Conservation (phyloP, 441 rosid genomes). For the Biscutella auriculata region DNA sequence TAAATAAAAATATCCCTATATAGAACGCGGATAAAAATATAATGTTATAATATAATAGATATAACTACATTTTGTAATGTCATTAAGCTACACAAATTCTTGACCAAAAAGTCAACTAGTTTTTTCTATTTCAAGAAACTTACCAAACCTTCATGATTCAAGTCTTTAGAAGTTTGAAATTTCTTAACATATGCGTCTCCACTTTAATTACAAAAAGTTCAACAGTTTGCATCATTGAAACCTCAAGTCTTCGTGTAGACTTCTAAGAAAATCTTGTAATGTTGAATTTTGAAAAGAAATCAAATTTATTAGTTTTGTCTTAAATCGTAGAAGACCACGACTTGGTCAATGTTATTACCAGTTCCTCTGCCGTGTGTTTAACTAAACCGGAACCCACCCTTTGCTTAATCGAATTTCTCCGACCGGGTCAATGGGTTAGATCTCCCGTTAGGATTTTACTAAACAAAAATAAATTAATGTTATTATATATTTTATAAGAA, state of each 20-base stretch:
- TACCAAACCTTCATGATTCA: neutral
- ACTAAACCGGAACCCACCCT: neutral
- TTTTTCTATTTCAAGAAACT: neutral
- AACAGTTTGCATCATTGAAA: constrained; percentile 16
- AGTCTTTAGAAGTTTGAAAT: neutral
- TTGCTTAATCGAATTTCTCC: constrained; percentile 3
- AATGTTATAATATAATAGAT: too few species aligned
- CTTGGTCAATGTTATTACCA: constrained; percentile 23
- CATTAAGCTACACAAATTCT: neutral
- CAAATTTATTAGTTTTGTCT: neutral
- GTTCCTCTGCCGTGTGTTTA: constrained; percentile 12
- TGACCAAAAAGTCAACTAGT: neutral
- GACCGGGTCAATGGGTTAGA: constrained; percentile 18
- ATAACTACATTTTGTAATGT: neutral
- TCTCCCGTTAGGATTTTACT: neutral
- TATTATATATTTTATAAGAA: too few species aligned
- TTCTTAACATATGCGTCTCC: constrained; percentile 5
- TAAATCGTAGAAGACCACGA: constrained; percentile 20
- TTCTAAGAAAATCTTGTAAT: constrained; percentile 12
- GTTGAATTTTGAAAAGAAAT: constrained; percentile 1
- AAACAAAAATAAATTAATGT: neutral
- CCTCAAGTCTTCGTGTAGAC: constrained; percentile 23
- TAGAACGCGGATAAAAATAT: too few species aligned
- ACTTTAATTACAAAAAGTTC: neutral
- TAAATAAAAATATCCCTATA: too few species aligned